Conservation (phyloP, 352 stramenopile species). For the Pythium rhizo-oryzae region DNA sequence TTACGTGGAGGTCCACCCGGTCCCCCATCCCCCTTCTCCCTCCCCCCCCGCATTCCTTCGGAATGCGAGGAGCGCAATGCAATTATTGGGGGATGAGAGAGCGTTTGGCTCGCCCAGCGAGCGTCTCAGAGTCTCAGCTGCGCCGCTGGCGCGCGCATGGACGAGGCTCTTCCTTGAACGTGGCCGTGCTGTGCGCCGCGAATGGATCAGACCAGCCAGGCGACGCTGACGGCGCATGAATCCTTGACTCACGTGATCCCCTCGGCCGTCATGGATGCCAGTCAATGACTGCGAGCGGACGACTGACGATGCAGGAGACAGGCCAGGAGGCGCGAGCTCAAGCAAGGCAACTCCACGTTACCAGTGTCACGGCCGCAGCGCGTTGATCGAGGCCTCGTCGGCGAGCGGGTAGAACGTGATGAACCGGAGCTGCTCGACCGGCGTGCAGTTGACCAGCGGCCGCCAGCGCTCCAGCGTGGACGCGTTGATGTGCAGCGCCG, state of each 20-base stretch:
- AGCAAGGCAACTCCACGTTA: no score
- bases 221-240: not conserved
- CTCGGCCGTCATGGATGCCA: no score
- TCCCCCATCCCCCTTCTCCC: not conserved
- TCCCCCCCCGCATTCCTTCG: not conserved
- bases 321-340: no score
- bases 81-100: not conserved
- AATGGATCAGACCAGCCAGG: not conserved
- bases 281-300: no score
- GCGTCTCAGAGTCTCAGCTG: no score
- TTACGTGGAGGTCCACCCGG: not conserved
- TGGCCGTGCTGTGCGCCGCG: not conserved
- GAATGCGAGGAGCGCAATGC: not conserved
- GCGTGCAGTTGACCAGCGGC: conserved; percentile 8
- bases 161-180: not conserved
- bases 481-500: no score
- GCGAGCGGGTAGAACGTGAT: conserved; percentile 15
- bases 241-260: not conserved
- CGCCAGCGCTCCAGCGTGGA: no score
- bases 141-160: not conserved
- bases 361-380: no score
- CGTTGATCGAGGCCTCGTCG: conserved; percentile 19
- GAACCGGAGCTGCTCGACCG: not conserved
- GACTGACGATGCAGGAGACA: no score
- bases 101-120: not conserved